These are phyloP conservation scores for Gossypium bickii DNA, from an alignment of 345 rosid genomes.

Conservation along the genomic window DNA sequence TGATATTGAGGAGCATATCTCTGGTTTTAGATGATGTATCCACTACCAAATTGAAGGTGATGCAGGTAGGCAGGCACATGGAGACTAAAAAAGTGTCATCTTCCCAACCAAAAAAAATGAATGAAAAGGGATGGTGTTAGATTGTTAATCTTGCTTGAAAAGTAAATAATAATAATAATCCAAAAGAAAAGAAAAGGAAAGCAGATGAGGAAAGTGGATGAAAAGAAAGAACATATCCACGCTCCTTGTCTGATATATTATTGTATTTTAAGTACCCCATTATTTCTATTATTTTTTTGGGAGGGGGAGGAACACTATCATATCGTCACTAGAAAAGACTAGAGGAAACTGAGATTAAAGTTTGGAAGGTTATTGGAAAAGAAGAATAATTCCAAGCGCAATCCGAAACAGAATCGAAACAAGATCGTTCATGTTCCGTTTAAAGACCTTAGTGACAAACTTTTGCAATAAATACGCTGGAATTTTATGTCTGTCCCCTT, in stretches of 20 bases:
- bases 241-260: slow-evolving; percentile 35
- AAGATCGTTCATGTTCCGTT: background rate
- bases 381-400: background rate
- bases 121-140: no score
- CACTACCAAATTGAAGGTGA: slow-evolving; percentile 30
- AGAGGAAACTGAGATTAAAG: background rate
- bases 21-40: slow-evolving; percentile 29
- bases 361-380: background rate
- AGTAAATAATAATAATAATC: no score
- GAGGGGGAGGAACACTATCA: background rate
- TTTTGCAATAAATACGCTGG: slow-evolving; percentile 21
- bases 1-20: slow-evolving; percentile 21
- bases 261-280: slow-evolving; percentile 2
- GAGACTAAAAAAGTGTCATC: slow-evolving; percentile 35
- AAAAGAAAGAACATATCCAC: slow-evolving; percentile 37
- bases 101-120: slow-evolving; percentile 35
- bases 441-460: slow-evolving; percentile 24
- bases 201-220: background rate
- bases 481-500: slow-evolving; percentile 27
- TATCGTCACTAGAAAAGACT: background rate
- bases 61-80: slow-evolving; percentile 43
- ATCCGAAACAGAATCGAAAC: background rate
- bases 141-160: no score
- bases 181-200: slow-evolving; percentile 14
- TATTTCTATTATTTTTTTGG: background rate